A percentile compares a stretch with the other conserved stretches of the same genome.
Evolutionary conservation across 805 yeast species (phyloP).

Genomic region (Barnettozyma populi): DNA sequence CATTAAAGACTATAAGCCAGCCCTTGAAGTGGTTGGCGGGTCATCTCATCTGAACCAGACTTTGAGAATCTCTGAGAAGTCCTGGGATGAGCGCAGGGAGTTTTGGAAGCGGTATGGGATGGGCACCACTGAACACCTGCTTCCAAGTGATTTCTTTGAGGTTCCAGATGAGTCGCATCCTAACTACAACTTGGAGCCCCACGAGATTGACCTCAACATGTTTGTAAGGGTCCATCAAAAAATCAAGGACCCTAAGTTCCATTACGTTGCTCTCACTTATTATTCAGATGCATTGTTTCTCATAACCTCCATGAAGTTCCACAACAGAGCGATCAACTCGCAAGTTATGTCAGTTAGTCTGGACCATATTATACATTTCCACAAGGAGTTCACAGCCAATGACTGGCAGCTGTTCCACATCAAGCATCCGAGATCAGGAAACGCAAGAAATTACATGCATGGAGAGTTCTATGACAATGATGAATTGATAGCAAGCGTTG

Average conservation of each 20-base stretch:
- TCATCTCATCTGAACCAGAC: not conserved
- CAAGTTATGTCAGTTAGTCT: conserved; percentile 52
- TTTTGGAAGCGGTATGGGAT: conserved; percentile 6
- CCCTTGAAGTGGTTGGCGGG: conserved; percentile 11
- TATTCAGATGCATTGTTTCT: conserved; percentile 54
- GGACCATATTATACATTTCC: conserved; percentile 66
- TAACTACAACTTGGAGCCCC: conserved; percentile 13
- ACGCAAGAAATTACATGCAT: conserved; percentile 48
- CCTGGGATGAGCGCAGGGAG: not conserved
- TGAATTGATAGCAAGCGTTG: conserved; percentile 49
- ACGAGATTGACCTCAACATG: conserved; percentile 17
- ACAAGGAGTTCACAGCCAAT: conserved; percentile 41
- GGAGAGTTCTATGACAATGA: conserved; percentile 49
- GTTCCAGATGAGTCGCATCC: conserved; percentile 12
- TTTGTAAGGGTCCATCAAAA: conserved; percentile 12
- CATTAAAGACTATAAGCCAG: conserved; percentile 12
- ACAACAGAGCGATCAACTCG: conserved; percentile 40
- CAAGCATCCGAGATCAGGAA: conserved; percentile 42
- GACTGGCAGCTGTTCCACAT: conserved; percentile 50
- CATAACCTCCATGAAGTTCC: conserved; percentile 45
- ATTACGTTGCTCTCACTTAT: conserved; percentile 54
- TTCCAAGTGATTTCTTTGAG: conserved; percentile 31
- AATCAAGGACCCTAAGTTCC: conserved; percentile 29
- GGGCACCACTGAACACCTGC: conserved; percentile 30
- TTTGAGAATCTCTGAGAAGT: not conserved